Conservation (phyloP, 2,329 filamentous ascomycete genomes). For the Arthrobotrys pseudoclavata region DNA sequence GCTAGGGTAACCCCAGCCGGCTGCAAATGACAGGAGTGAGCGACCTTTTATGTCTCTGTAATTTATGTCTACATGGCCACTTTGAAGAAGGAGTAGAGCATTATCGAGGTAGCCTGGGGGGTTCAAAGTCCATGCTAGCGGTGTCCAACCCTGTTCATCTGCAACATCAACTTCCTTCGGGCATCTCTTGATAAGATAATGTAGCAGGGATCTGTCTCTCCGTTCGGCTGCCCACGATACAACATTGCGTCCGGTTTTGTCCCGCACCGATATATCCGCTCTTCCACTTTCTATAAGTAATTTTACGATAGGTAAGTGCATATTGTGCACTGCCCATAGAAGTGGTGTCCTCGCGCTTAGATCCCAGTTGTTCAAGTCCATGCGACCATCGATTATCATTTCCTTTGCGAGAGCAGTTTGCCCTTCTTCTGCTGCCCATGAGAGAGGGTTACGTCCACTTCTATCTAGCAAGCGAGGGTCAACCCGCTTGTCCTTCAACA, state of each 20-base stretch:
- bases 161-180: constrained; percentile 4
- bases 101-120: constrained; percentile 23
- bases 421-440: constrained; percentile 32
- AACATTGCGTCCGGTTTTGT: constrained; percentile 19
- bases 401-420: constrained; percentile 7
- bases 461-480: constrained; percentile 17
- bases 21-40: constrained; percentile 24
- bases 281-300: constrained; percentile 22
- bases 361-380: constrained; percentile 24
- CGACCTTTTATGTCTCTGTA: constrained; percentile 18
- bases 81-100: constrained; percentile 4
- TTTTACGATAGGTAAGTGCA: constrained; percentile 6
- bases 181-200: constrained; percentile 25
- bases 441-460: constrained; percentile 19
- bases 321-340: constrained; percentile 15
- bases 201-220: constrained; percentile 1
- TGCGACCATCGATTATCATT: constrained; percentile 9
- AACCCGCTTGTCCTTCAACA: constrained; percentile 28
- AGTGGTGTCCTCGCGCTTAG: constrained; percentile 9
- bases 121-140: constrained; percentile 28
- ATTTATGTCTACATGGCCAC: constrained; percentile 21
- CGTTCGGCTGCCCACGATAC: constrained; percentile 32
- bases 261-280: constrained; percentile 10
- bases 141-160: constrained; percentile 28
- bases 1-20: constrained; percentile 8